phyloP scores from a whole-genome alignment of 2,329 filamentous ascomycete species.

The Colletotrichum ledebouriae region DNA sequence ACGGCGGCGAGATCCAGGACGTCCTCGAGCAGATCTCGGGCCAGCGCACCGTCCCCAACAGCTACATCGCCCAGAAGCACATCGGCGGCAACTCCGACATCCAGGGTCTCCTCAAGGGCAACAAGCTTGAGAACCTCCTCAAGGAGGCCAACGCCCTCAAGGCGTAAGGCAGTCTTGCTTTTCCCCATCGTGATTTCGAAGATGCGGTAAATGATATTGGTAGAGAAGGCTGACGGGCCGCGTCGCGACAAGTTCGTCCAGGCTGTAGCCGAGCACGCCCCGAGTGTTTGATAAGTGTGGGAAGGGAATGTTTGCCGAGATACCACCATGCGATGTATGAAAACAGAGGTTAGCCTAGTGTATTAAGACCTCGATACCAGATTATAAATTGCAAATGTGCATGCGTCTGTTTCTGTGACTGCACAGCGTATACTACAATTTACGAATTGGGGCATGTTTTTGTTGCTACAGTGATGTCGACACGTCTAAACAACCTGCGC shows the following conservation, averaged over 20 bases:
- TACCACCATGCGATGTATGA: slow-evolving; percentile 8
- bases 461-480: slow-evolving; percentile 44
- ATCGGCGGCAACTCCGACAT: slow-evolving; percentile 97
- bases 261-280: slow-evolving; percentile 15
- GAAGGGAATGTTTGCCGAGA: neutral
- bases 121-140: slow-evolving; percentile 58
- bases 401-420: slow-evolving; percentile 29
- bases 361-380: neutral
- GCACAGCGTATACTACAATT: slow-evolving; percentile 20
- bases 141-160: slow-evolving; percentile 58
- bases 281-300: slow-evolving; percentile 9
- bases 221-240: slow-evolving; percentile 21
- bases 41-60: slow-evolving; percentile 94
- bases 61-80: slow-evolving; percentile 91
- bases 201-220: neutral
- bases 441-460: neutral
- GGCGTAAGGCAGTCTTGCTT: slow-evolving; percentile 51
- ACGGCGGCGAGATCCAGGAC: slow-evolving; percentile 85
- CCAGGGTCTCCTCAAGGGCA: slow-evolving; percentile 65
- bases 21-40: slow-evolving; percentile 83
- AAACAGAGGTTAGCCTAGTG: neutral
- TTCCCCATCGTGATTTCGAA: neutral
- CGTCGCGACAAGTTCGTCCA: slow-evolving; percentile 18
- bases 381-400: neutral
- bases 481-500: slow-evolving; percentile 74